Conservation (phyloP, 306 rosid species). For the Mimosa pudica region DNA sequence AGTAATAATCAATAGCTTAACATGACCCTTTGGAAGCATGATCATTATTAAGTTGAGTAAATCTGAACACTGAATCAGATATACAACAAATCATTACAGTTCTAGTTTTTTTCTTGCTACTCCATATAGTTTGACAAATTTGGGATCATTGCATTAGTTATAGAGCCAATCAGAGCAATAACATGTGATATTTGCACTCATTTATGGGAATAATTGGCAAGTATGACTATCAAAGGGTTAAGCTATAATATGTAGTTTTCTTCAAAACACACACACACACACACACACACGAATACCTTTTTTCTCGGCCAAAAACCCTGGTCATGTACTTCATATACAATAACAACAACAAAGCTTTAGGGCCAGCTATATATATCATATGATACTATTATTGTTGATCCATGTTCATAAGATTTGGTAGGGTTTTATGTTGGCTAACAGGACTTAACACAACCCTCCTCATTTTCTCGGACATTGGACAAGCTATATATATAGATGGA, state of each 20-base stretch:
- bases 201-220: neutral
- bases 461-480: no score
- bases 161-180: neutral
- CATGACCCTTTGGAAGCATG: constrained; percentile 6
- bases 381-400: no score
- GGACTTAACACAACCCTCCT: no score
- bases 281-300: neutral
- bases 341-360: no score
- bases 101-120: neutral
- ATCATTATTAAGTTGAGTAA: constrained; percentile 1
- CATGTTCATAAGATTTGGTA: no score
- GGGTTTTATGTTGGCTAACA: no score
- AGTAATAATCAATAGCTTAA: constrained; percentile 20
- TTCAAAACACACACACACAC: neutral
- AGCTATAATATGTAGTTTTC: neutral
- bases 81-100: neutral
- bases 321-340: neutral
- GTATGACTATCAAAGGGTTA: neutral
- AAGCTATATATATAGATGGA: no score
- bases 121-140: neutral
- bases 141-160: neutral
- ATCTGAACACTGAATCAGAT: neutral
- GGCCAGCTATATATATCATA: no score
- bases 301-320: neutral
- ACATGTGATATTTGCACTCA: neutral